phyloP scores from a whole-genome alignment of 768 basidiomycete genomes.

The Astraeus odoratus region DNA sequence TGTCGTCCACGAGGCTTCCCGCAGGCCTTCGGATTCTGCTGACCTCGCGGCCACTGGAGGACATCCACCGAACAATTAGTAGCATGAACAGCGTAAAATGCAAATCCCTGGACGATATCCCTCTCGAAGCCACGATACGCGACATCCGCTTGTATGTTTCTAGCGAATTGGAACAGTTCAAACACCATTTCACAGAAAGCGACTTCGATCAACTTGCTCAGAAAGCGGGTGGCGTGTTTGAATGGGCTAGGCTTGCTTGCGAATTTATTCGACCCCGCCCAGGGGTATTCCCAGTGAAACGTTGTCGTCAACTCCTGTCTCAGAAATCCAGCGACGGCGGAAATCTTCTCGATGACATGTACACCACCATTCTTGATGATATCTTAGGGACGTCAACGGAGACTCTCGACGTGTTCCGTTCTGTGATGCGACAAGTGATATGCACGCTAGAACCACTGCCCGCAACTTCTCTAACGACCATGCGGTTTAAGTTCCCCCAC shows the following conservation, averaged over 20 bases:
- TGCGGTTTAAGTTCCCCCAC: not conserved
- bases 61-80: too few relatives aligned
- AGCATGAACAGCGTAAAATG: too few relatives aligned
- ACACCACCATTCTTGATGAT: not conserved
- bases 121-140: not conserved
- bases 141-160: not conserved
- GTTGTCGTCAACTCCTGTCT: not conserved
- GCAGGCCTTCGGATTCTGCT: too few relatives aligned
- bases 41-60: too few relatives aligned
- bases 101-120: too few relatives aligned
- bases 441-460: not conserved
- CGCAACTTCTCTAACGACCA: not conserved
- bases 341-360: not conserved
- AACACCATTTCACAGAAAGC: not conserved
- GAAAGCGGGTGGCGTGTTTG: too few relatives aligned
- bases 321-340: not conserved
- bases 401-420: not conserved
- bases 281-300: not conserved
- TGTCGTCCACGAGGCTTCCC: too few relatives aligned
- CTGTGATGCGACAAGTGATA: not conserved
- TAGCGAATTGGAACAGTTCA: not conserved
- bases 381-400: not conserved
- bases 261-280: too few relatives aligned
- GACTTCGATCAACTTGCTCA: not conserved
- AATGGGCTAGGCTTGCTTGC: too few relatives aligned